phyloP scores from a whole-genome alignment of 1,284 basidiomycete species.

The Pisolithus thermaeus region DNA sequence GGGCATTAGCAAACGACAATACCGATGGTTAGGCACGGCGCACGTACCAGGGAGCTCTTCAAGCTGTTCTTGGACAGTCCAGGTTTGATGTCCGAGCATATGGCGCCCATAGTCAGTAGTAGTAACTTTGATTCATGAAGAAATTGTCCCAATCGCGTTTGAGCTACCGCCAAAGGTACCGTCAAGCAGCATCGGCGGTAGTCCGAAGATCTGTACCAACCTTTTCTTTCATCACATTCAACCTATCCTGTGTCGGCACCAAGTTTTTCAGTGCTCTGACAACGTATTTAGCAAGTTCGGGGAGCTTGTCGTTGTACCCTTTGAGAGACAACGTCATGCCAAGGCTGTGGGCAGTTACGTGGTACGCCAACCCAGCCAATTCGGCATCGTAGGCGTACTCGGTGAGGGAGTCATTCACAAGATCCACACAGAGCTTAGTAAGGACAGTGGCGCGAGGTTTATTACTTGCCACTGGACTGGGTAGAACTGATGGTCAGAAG shows the following conservation, averaged over 20 bases:
- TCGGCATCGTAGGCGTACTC: slow-evolving; percentile 94
- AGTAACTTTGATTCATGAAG: slow-evolving; percentile 80
- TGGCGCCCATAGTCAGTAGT: slow-evolving; percentile 73
- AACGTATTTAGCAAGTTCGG: slow-evolving; percentile 72
- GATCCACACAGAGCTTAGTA: slow-evolving; percentile 77
- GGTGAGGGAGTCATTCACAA: slow-evolving; percentile 84
- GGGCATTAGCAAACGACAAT: not conserved
- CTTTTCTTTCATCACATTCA: slow-evolving; percentile 84
- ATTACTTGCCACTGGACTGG: slow-evolving; percentile 48
- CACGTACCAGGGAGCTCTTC: slow-evolving; percentile 68
- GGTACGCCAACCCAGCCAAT: slow-evolving; percentile 84
- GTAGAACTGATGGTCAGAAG: slow-evolving; percentile 7
- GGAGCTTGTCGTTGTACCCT: slow-evolving; percentile 95
- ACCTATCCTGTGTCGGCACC: slow-evolving; percentile 65
- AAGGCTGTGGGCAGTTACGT: slow-evolving; percentile 59
- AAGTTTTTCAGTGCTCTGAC: slow-evolving; percentile 69
- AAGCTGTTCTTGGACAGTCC: slow-evolving; percentile 82
- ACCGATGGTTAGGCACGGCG: not conserved
- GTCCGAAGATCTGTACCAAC: slow-evolving; percentile 34
- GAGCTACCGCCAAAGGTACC: slow-evolving; percentile 36
- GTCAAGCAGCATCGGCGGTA: slow-evolving; percentile 4
- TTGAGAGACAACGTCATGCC: slow-evolving; percentile 68
- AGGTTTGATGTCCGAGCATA: slow-evolving; percentile 65
- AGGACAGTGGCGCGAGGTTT: slow-evolving; percentile 56
- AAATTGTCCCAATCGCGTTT: slow-evolving; percentile 83